phyloP scores from a whole-genome alignment of 1,284 basidiomycete genomes.

The Megacollybia platyphylla region DNA sequence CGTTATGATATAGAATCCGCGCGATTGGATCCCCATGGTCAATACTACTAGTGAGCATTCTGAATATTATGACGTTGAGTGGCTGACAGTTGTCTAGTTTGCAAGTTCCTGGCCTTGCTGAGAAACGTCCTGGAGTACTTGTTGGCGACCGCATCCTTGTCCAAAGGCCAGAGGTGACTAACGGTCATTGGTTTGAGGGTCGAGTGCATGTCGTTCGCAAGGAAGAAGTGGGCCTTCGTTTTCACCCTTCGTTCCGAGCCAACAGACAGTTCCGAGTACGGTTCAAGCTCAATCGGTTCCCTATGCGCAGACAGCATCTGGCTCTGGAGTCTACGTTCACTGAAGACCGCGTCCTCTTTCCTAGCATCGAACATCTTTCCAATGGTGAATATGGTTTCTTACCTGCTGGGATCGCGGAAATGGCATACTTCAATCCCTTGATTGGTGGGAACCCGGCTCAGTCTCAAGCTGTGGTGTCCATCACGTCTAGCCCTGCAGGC shows the following conservation, averaged over 20 bases:
- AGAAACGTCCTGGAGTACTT: constrained; percentile 52
- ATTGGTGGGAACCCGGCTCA: constrained; percentile 40
- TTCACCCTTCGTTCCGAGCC: constrained; percentile 30
- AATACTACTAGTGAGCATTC: constrained; percentile 31
- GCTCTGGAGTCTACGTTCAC: constrained; percentile 20
- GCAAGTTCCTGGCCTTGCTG: constrained; percentile 46
- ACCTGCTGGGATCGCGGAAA: neutral
- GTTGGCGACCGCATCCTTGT: constrained; percentile 46
- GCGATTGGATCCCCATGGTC: constrained; percentile 15
- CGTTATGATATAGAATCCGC: constrained; percentile 32
- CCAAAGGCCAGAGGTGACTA: constrained; percentile 19
- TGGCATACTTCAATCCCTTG: constrained; percentile 23
- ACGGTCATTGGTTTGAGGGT: constrained; percentile 42
- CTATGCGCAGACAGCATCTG: constrained; percentile 43
- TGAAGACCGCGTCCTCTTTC: constrained; percentile 9
- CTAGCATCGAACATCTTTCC: constrained; percentile 3
- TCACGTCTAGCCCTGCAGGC: constrained; percentile 28
- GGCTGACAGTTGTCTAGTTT: constrained; percentile 24
- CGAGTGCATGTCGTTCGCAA: constrained; percentile 41
- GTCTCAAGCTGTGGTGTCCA: constrained; percentile 38
- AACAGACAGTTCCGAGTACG: constrained; percentile 27
- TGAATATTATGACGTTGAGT: neutral
- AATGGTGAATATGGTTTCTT: too few relatives aligned
- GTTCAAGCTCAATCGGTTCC: constrained; percentile 45
- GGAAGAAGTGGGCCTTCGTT: constrained; percentile 37